Percentiles rank a stretch among this genome's conserved stretches.
Conservation (phyloP, 371 early-diverging fungal genomes). For the Actinomortierella ambigua region DNA sequence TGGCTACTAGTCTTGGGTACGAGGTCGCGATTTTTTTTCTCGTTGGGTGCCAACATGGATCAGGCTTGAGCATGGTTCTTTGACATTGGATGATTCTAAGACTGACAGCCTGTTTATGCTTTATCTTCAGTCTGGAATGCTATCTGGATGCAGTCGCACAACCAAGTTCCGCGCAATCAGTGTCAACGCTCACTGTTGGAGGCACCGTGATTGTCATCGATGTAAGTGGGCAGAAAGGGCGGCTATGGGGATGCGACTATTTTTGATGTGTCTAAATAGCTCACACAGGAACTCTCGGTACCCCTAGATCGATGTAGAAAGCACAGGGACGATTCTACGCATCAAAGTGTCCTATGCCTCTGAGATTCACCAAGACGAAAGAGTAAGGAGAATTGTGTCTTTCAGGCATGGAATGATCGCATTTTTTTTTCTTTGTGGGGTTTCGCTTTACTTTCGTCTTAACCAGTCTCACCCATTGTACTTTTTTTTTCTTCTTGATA, state of each 20-base stretch:
- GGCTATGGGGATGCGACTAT: background rate
- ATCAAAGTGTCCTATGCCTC: slow-evolving; percentile 63
- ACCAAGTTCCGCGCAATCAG: slow-evolving; percentile 46
- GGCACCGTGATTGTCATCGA: slow-evolving; percentile 66
- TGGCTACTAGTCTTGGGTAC: slow-evolving; percentile 47
- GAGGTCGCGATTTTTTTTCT: background rate
- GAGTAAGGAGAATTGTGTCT: slow-evolving; percentile 48
- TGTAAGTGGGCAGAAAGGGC: slow-evolving; percentile 38
- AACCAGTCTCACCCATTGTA: too few relatives aligned
- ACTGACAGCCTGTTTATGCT: too few relatives aligned
- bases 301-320: slow-evolving; percentile 62
- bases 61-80: too few relatives aligned
- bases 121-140: slow-evolving; percentile 48
- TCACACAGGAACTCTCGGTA: background rate
- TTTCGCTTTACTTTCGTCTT: background rate
- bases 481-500: background rate
- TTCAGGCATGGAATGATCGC: background rate
- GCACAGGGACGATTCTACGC: slow-evolving; percentile 50
- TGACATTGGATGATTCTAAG: too few relatives aligned
- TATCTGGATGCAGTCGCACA: slow-evolving; percentile 57
- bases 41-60: too few relatives aligned
- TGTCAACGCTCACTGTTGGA: slow-evolving; percentile 61
- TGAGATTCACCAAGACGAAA: slow-evolving; percentile 57
- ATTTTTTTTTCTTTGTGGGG: background rate
- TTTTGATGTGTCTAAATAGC: background rate